These are phyloP conservation scores for Fomitopsis pinicola DNA, from an alignment of 1,284 basidiomycete species.

Conservation along the genomic window DNA sequence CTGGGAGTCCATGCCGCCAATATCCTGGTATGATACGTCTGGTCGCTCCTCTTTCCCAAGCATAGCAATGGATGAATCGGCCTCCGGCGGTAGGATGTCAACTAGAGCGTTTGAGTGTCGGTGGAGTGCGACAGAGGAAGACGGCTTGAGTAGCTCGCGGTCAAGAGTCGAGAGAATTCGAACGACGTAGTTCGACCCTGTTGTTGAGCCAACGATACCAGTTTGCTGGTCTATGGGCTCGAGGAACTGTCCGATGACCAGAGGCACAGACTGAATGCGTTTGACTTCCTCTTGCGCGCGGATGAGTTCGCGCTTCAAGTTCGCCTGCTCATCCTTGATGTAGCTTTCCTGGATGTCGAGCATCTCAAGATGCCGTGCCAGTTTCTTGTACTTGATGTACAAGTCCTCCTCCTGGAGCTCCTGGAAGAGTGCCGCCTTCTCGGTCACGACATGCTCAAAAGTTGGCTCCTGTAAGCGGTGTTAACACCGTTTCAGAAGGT, in stretches of 20 bases:
- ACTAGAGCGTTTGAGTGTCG: constrained; percentile 98
- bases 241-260: constrained; percentile 99
- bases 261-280: constrained; percentile 96
- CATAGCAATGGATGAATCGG: constrained; percentile 96
- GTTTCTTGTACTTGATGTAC: constrained; percentile 94
- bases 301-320: constrained; percentile 96
- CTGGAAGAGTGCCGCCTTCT: constrained; percentile 83
- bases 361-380: constrained; percentile 90
- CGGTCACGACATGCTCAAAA: constrained; percentile 81
- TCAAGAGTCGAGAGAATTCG: constrained; percentile 97
- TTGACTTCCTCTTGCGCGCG: constrained; percentile 99
- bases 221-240: constrained; percentile 99
- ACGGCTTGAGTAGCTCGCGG: constrained; percentile 95
- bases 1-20: constrained; percentile 97
- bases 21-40: constrained; percentile 85
- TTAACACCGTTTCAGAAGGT: constrained; percentile 1
- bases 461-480: constrained; percentile 71
- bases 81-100: constrained; percentile 97
- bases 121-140: constrained; percentile 95
- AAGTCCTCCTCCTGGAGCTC: constrained; percentile 90
- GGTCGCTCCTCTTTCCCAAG: constrained; percentile 92
- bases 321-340: constrained; percentile 98
- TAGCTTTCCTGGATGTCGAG: constrained; percentile 96
- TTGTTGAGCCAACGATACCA: constrained; percentile 97
- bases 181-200: constrained; percentile 98